Conservation (phyloP, 305 asterid genomes). For the Fraxinus platypoda region DNA sequence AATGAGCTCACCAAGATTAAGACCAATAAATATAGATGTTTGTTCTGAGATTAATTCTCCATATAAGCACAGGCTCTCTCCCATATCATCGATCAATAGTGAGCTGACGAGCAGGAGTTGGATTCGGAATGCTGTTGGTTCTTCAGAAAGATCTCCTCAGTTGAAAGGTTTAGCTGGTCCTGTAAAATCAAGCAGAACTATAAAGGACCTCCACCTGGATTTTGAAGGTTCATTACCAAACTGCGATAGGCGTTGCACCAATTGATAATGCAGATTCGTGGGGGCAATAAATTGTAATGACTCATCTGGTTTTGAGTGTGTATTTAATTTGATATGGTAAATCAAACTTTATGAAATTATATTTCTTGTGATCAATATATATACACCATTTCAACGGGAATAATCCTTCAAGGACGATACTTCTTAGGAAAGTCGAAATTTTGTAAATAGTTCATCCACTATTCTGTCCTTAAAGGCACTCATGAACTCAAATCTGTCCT, state of each 20-base stretch:
- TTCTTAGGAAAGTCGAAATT: not conserved
- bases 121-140: constrained; percentile 41
- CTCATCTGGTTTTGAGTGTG: constrained; percentile 10
- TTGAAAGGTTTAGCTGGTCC: constrained; percentile 57
- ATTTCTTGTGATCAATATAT: not conserved
- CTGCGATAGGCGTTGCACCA: constrained; percentile 12
- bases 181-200: constrained; percentile 47
- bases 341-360: not conserved
- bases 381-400: too few species aligned
- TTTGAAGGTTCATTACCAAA: constrained; percentile 34
- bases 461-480: not conserved
- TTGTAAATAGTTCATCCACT: not conserved
- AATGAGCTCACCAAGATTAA: constrained; percentile 77
- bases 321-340: not conserved
- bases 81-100: constrained; percentile 83
- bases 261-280: constrained; percentile 19
- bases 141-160: constrained; percentile 65
- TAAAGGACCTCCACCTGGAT: constrained; percentile 38
- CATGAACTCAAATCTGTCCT: not conserved
- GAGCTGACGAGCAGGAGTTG: constrained; percentile 66
- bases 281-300: constrained; percentile 26
- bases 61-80: constrained; percentile 76
- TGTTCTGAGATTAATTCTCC: constrained; percentile 81
- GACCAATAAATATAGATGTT: constrained; percentile 66
- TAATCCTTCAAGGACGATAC: not conserved